phyloP scores from a whole-genome alignment of 2,329 filamentous ascomycete species.

The Fusarium proliferatum region DNA sequence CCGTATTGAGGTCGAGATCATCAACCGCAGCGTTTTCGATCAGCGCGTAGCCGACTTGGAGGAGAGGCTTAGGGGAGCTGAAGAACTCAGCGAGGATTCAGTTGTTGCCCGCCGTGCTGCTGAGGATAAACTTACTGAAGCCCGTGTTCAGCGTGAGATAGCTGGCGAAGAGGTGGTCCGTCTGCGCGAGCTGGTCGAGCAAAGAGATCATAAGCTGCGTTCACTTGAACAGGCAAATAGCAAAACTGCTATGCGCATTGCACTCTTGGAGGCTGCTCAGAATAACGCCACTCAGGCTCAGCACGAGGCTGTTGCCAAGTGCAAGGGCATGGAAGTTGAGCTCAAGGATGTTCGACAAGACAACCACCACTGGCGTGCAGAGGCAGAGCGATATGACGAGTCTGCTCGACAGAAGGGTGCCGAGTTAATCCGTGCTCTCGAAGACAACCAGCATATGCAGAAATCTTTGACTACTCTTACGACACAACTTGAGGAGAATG shows the following conservation, averaged over 20 bases:
- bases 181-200: constrained; percentile 73
- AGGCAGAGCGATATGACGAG: constrained; percentile 69
- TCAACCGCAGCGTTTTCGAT: constrained; percentile 68
- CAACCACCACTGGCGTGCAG: constrained; percentile 68
- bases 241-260: constrained; percentile 69
- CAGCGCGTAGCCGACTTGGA: constrained; percentile 76
- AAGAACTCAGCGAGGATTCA: constrained; percentile 73
- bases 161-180: constrained; percentile 79
- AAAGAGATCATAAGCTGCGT: constrained; percentile 75
- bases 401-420: constrained; percentile 60
- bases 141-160: constrained; percentile 75
- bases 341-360: constrained; percentile 67
- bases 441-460: constrained; percentile 78
- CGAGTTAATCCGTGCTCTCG: constrained; percentile 60
- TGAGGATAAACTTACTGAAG: constrained; percentile 78
- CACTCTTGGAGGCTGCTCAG: constrained; percentile 76
- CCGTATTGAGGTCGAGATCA: constrained; percentile 69
- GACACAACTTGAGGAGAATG: constrained; percentile 85
- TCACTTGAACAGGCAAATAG: constrained; percentile 65
- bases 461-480: constrained; percentile 79
- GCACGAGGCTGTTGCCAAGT: constrained; percentile 65
- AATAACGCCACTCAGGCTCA: constrained; percentile 65
- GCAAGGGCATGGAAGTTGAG: constrained; percentile 65
- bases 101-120: constrained; percentile 71
- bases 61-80: constrained; percentile 72